Conservation (phyloP, 768 basidiomycete species). For the Phaeotremella skinneri region DNA sequence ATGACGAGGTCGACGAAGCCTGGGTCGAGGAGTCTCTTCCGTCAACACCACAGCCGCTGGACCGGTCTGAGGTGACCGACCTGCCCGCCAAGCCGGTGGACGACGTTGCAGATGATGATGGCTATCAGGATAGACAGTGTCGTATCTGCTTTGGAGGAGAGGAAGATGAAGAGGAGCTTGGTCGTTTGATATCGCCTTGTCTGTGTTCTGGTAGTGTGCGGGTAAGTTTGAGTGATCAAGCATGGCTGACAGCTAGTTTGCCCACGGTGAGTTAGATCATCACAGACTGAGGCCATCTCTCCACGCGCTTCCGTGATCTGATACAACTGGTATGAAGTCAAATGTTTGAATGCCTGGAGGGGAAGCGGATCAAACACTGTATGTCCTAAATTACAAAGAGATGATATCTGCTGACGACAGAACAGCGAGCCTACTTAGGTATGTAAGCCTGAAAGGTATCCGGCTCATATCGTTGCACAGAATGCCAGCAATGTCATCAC, state of each 20-base stretch:
- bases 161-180: conserved; percentile 58
- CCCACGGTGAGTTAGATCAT: conserved; percentile 35
- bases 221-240: conserved; percentile 46
- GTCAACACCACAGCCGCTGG: conserved; percentile 10
- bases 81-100: background rate
- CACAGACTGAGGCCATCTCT: too few relatives aligned
- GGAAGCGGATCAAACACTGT: conserved; percentile 43
- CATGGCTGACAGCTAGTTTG: conserved; percentile 27
- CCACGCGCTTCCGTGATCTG: too few relatives aligned
- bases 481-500: conserved; percentile 48
- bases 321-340: conserved; percentile 16
- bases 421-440: conserved; percentile 44
- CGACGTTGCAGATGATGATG: background rate
- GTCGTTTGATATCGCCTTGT: conserved; percentile 78
- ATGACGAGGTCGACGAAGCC: conserved; percentile 10
- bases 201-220: conserved; percentile 75
- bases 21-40: conserved; percentile 18
- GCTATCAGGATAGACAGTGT: conserved; percentile 54
- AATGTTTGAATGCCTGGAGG: conserved; percentile 46
- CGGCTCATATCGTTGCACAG: conserved; percentile 9
- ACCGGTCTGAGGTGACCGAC: background rate
- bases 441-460: background rate
- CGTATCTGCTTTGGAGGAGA: conserved; percentile 76
- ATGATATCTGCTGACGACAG: conserved; percentile 3
- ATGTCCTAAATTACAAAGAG: conserved; percentile 7